Evolutionary conservation across 78 protist genomes (phyloP).

Genomic region (Dictyostelium capitatum): DNA sequence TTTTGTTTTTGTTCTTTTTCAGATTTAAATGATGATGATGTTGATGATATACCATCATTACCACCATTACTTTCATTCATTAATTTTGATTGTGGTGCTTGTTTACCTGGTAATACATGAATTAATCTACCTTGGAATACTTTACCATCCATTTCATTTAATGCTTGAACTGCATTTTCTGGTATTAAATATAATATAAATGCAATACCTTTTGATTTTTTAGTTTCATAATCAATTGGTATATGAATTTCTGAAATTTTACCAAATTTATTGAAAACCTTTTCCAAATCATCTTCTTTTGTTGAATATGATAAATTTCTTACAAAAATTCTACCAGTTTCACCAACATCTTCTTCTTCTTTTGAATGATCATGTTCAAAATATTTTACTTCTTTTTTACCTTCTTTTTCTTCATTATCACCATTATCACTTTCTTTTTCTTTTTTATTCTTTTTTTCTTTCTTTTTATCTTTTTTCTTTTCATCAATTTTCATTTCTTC

Average conservation of each 20-base stretch:
- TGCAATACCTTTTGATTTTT: conserved; percentile 92
- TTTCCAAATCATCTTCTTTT: conserved; percentile 64
- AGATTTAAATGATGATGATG: conserved; percentile 54
- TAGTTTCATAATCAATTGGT: conserved; percentile 89
- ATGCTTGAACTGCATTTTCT: conserved; percentile 90
- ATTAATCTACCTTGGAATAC: conserved; percentile 88
- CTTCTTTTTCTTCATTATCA: conserved; percentile 16
- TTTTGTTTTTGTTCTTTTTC: conserved; percentile 56
- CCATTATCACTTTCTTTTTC: not conserved
- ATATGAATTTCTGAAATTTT: conserved; percentile 90
- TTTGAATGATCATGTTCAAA: conserved; percentile 35
- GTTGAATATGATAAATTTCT: conserved; percentile 75
- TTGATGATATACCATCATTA: not conserved
- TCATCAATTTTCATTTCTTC: not conserved
- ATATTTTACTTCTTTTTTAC: conserved; percentile 3
- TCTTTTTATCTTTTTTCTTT: conserved; percentile 7
- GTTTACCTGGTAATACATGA: conserved; percentile 91
- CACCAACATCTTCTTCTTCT: conserved; percentile 72
- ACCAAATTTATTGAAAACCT: conserved; percentile 61
- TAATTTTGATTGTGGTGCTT: conserved; percentile 22
- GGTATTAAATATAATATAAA: conserved; percentile 87
- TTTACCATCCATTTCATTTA: conserved; percentile 74
- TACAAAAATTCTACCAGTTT: conserved; percentile 74
- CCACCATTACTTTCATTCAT: not conserved
- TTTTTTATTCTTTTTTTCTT: conserved; percentile 19